A percentile compares a stretch with the other conserved stretches of the same genome.
phyloP scores from a whole-genome alignment of 805 yeast species.

The Zygoascus biomembranicola region DNA sequence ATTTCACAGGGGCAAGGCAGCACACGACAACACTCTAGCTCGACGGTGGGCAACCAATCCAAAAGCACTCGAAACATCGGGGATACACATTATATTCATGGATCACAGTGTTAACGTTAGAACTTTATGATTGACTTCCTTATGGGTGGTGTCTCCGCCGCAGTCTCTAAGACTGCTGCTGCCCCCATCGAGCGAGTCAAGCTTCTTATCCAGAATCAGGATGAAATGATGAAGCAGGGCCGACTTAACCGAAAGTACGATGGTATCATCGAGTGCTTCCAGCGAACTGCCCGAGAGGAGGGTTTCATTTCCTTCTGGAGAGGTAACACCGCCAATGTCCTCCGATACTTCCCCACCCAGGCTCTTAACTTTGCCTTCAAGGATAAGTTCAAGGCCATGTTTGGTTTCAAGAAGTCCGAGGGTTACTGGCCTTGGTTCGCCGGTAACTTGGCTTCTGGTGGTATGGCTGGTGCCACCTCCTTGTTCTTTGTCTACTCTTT shows the following conservation, averaged over 20 bases:
- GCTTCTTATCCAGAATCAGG: conserved; percentile 94
- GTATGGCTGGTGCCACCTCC: conserved; percentile 96
- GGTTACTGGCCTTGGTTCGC: conserved; percentile 91
- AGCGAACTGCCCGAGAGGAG: conserved; percentile 87
- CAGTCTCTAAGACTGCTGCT: conserved; percentile 96
- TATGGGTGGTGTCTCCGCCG: conserved; percentile 99
- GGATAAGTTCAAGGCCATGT: conserved; percentile 91
- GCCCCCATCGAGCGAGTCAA: conserved; percentile 97
- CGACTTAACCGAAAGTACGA: conserved; percentile 78
- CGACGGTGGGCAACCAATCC: no score
- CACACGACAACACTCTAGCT: no score
- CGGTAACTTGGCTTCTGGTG: conserved; percentile 99
- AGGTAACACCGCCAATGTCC: conserved; percentile 98
- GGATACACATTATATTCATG: background rate
- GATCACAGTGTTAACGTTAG: conserved; percentile 2
- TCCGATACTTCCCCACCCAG: conserved; percentile 99
- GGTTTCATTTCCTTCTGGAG: conserved; percentile 95
- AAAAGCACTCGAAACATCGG: no score
- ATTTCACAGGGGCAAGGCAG: no score
- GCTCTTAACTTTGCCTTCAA: conserved; percentile 98
- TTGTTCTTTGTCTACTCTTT: conserved; percentile 90
- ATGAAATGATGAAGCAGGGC: conserved; percentile 97
- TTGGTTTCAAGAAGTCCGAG: conserved; percentile 95
- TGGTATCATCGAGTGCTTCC: conserved; percentile 92
- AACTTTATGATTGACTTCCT: conserved; percentile 29